Conservation (phyloP, 148 eudicot genomes). For the Amaranthus cruentus region DNA sequence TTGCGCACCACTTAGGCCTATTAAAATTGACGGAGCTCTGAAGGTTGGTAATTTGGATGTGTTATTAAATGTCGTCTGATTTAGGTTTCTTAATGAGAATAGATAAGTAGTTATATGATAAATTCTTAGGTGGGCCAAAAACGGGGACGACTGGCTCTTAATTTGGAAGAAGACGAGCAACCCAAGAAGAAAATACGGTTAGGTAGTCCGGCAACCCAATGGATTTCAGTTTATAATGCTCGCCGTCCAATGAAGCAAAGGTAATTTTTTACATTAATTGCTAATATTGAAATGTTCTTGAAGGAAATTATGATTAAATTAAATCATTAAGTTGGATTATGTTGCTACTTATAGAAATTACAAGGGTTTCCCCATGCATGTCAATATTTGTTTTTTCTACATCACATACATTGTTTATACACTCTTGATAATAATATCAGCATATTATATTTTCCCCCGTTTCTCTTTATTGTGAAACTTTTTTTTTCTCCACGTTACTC, state of each 20-base stretch:
- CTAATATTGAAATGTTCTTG: too few species aligned
- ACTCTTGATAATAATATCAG: too few species aligned
- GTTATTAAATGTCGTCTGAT: not conserved
- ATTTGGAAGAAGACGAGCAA: slow-evolving; percentile 90
- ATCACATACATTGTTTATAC: too few species aligned
- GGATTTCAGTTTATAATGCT: slow-evolving; percentile 96
- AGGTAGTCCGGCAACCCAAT: slow-evolving; percentile 95
- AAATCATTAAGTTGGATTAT: not conserved
- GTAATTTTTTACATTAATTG: slow-evolving; percentile 24
- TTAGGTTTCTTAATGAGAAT: not conserved
- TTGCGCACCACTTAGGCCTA: slow-evolving; percentile 66
- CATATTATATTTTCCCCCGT: too few species aligned
- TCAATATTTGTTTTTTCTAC: too few species aligned
- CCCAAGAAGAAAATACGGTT: slow-evolving; percentile 77
- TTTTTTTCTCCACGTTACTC: too few species aligned
- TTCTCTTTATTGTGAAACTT: too few species aligned
- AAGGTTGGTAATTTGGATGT: slow-evolving; percentile 40
- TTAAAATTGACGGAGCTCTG: slow-evolving; percentile 81
- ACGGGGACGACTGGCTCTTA: slow-evolving; percentile 74
- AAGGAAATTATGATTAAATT: not conserved
- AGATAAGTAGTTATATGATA: slow-evolving; percentile 1
- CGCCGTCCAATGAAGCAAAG: slow-evolving; percentile 96
- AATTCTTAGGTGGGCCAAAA: slow-evolving; percentile 73
- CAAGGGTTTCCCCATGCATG: too few species aligned
- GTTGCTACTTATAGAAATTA: not conserved